These are phyloP conservation scores for Ustilago vetiveriae DNA, from an alignment of 1,284 basidiomycete species.

Conservation along the genomic window DNA sequence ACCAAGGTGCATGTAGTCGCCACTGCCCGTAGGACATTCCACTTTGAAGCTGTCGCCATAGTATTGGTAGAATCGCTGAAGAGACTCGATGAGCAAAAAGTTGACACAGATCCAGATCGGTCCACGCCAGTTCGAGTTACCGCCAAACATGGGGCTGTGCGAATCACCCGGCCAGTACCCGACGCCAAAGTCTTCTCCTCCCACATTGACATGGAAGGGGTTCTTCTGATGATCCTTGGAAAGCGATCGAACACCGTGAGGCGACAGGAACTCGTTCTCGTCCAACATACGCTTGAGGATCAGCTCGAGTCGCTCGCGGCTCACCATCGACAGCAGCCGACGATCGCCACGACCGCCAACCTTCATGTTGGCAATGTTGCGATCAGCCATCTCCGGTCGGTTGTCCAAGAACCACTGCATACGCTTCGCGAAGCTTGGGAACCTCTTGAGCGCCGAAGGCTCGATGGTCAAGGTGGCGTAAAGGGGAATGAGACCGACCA, in stretches of 20 bases:
- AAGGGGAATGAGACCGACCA: conserved; percentile 93
- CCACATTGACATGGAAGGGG: conserved; percentile 93
- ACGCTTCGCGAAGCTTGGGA: conserved; percentile 97
- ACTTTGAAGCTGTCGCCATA: conserved; percentile 70
- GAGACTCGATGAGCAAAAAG: conserved; percentile 84
- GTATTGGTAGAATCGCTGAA: conserved; percentile 85
- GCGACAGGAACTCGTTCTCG: conserved; percentile 84
- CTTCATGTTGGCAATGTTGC: conserved; percentile 94
- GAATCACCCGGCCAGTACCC: conserved; percentile 98
- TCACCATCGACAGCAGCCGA: conserved; percentile 85
- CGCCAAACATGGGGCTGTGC: conserved; percentile 96
- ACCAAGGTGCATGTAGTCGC: conserved; percentile 91
- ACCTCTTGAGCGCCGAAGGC: conserved; percentile 83
- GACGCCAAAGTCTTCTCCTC: conserved; percentile 89
- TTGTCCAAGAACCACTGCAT: conserved; percentile 99
- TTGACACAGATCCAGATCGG: conserved; percentile 90
- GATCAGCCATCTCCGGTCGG: conserved; percentile 81
- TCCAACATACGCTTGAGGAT: conserved; percentile 97
- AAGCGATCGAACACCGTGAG: conserved; percentile 92
- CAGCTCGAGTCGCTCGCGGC: conserved; percentile 84
- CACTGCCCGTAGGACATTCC: conserved; percentile 93
- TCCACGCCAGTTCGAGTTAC: conserved; percentile 90
- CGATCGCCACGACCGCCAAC: conserved; percentile 75
- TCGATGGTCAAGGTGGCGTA: conserved; percentile 94
- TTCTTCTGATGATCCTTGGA: conserved; percentile 83